Conservation (phyloP, 495 filamentous ascomycete species). For the Talaromyces liani region DNA sequence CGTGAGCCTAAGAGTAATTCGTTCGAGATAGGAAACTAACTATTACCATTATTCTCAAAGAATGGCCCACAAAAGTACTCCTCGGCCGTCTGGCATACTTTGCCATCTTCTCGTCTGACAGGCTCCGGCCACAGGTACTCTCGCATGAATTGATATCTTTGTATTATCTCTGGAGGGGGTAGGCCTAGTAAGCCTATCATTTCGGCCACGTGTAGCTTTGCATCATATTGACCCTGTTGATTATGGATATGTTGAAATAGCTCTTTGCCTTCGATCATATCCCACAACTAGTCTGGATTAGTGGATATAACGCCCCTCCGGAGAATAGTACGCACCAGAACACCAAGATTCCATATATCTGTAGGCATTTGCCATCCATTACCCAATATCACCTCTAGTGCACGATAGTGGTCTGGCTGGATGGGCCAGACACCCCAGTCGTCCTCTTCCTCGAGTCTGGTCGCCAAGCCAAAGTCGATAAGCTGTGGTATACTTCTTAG, state of each 20-base stretch:
- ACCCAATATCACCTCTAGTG: too few species aligned
- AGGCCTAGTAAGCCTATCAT: conserved; percentile 22
- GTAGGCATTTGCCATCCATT: too few species aligned
- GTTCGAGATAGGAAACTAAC: conserved; percentile 15
- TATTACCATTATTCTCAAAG: conserved; percentile 29
- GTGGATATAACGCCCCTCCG: conserved; percentile 18
- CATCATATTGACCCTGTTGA: conserved; percentile 13
- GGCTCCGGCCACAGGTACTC: conserved; percentile 26
- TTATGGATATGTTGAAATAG: conserved; percentile 18
- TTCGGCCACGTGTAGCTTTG: conserved; percentile 19
- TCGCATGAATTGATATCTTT: conserved; percentile 33
- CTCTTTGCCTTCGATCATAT: conserved; percentile 20
- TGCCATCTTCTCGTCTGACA: conserved; percentile 26
- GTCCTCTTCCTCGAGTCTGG: too few species aligned
- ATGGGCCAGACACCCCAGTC: too few species aligned
- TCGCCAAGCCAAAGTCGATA: too few species aligned
- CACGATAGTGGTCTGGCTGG: too few species aligned
- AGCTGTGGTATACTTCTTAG: too few species aligned
- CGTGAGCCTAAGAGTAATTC: conserved; percentile 20
- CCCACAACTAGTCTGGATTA: conserved; percentile 22
- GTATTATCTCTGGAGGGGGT: conserved; percentile 27
- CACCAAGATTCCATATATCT: too few species aligned
- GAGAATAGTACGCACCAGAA: conserved; percentile 33
- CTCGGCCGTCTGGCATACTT: conserved; percentile 26
- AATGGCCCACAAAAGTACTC: conserved; percentile 33